A percentile compares a stretch with the other conserved stretches of the same genome.
Evolutionary conservation across 2,329 filamentous ascomycete genomes (phyloP).

Genomic region (Paecilomyces variotii): DNA sequence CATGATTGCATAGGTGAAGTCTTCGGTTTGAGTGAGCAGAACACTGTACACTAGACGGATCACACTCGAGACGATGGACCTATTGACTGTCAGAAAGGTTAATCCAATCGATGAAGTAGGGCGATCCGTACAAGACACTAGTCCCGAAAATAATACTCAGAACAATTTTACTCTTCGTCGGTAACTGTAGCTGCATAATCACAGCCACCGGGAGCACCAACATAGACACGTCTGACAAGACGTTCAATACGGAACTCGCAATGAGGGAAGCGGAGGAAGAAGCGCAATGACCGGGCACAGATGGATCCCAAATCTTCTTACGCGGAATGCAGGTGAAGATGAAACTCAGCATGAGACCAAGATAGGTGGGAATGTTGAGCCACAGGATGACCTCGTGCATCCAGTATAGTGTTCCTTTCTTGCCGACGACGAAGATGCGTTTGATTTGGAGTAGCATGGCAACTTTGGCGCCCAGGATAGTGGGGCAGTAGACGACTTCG

Average conservation of each 20-base stretch:
- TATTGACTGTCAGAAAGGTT: not conserved
- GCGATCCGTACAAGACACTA: not conserved
- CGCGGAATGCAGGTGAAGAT: conserved; percentile 2
- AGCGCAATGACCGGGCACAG: conserved; percentile 1
- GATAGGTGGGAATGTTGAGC: not conserved
- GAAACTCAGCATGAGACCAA: conserved; percentile 2
- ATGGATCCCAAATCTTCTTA: conserved; percentile 2
- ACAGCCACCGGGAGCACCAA: conserved; percentile 2
- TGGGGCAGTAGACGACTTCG: conserved; percentile 2
- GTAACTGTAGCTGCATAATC: conserved; percentile 2
- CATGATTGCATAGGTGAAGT: conserved; percentile 2
- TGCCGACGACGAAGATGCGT: conserved; percentile 3
- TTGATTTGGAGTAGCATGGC: conserved; percentile 2
- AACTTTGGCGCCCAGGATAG: conserved; percentile 3
- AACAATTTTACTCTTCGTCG: conserved; percentile 2
- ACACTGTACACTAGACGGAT: conserved; percentile 1
- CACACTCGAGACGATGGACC: not conserved
- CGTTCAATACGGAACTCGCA: conserved; percentile 1
- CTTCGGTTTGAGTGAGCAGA: not conserved
- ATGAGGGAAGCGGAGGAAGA: conserved; percentile 1
- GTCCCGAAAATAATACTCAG: conserved; percentile 3
- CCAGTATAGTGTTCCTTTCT: conserved; percentile 1
- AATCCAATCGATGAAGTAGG: not conserved
- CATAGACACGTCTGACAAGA: not conserved
- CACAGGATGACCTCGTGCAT: conserved; percentile 3